These are phyloP conservation scores for Juncus effusus DNA, from an alignment of 176 grass and related monocot species.

Conservation along the genomic window DNA sequence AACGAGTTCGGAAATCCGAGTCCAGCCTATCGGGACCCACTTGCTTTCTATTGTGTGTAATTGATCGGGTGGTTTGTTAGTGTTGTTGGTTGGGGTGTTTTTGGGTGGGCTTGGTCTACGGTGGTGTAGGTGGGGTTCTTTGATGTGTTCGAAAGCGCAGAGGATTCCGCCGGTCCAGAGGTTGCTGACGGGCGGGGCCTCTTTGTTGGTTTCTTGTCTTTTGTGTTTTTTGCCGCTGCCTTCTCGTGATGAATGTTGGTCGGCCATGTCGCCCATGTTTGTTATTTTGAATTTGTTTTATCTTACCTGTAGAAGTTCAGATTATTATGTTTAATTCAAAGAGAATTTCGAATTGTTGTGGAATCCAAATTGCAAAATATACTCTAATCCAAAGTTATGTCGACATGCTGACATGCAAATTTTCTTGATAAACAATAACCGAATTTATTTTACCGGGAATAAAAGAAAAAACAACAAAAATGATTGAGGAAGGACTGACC, in stretches of 20 bases:
- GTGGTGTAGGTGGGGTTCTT: slow-evolving; percentile 10
- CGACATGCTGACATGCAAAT: no score
- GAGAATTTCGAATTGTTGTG: no score
- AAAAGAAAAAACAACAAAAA: no score
- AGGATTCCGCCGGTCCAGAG: slow-evolving; percentile 86
- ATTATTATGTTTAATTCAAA: no score
- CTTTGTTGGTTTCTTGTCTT: slow-evolving; percentile 44
- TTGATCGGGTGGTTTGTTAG: slow-evolving; percentile 16
- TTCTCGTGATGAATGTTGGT: slow-evolving; percentile 19
- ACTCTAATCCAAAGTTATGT: no score
- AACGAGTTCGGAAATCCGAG: slow-evolving; percentile 61
- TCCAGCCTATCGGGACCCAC: slow-evolving; percentile 93
- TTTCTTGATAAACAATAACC: no score
- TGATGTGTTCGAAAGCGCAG: slow-evolving; percentile 81
- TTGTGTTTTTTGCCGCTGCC: slow-evolving; percentile 28
- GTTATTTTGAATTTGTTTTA: slow-evolving; percentile 10
- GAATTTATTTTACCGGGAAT: no score
- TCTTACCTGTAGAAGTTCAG: background rate
- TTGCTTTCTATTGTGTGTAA: slow-evolving; percentile 24
- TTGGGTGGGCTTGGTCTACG: slow-evolving; percentile 32
- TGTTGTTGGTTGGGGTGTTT: slow-evolving; percentile 27
- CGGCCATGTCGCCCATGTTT: slow-evolving; percentile 38
- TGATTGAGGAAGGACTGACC: no score
- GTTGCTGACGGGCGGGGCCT: slow-evolving; percentile 43
- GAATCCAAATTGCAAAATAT: no score